Percentiles rank a stretch among this genome's conserved stretches.
These are phyloP conservation scores for Saccharomycopsis synnaedendra DNA, from an alignment of 805 yeast species.

Conservation along the genomic window DNA sequence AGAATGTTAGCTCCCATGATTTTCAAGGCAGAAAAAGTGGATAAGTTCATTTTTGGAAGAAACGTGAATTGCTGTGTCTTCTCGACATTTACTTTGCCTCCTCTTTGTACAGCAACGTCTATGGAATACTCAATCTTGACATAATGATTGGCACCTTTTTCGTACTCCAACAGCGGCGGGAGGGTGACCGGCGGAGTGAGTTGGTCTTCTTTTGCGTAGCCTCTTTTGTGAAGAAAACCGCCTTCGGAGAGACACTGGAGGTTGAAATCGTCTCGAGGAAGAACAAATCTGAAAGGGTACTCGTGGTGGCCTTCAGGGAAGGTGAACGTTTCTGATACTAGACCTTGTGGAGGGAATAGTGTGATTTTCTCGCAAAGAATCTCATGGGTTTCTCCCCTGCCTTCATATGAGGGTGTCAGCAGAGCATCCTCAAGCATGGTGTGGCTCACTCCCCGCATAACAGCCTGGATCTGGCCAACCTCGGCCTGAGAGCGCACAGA, in stretches of 20 bases:
- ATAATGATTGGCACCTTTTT: constrained; percentile 6
- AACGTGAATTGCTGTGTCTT: constrained; percentile 4
- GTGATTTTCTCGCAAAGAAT: constrained; percentile 1
- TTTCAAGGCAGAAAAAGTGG: constrained; percentile 10
- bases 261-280: constrained; percentile 13
- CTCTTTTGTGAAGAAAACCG: constrained; percentile 12
- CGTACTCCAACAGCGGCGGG: constrained; percentile 12
- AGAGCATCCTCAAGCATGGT: constrained; percentile 13
- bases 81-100: constrained; percentile 10
- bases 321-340: constrained; percentile 3
- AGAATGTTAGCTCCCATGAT: neutral
- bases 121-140: constrained; percentile 10
- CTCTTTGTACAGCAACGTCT: constrained; percentile 8
- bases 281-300: constrained; percentile 11
- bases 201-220: constrained; percentile 13
- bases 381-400: constrained; percentile 14
- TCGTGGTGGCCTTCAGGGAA: constrained; percentile 6
- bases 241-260: constrained; percentile 8
- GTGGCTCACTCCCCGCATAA: constrained; percentile 3
- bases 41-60: constrained; percentile 9
- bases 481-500: neutral
- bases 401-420: constrained; percentile 10
- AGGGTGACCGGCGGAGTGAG: constrained; percentile 9
- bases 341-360: constrained; percentile 6
- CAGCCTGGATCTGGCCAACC: neutral